Conservation (phyloP, 2,329 filamentous ascomycete species). For the Curvularia eragrostidis region DNA sequence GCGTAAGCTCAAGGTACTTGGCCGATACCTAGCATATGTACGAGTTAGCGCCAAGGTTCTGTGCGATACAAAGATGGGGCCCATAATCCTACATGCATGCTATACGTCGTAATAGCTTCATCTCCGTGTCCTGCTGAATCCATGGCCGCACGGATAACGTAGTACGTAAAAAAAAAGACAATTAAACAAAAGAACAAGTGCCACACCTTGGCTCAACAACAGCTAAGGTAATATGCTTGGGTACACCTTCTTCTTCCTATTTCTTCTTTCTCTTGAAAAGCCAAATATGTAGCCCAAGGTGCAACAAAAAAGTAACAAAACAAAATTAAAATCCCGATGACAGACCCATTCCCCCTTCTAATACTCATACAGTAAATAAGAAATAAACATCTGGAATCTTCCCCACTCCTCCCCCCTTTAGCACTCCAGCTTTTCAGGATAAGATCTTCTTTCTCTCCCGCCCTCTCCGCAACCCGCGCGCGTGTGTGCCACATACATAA, state of each 20-base stretch:
- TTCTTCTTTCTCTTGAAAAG: no score
- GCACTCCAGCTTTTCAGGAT: background rate
- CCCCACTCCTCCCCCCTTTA: no score
- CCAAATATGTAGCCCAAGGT: no score
- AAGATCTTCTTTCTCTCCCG: background rate
- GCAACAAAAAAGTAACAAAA: no score
- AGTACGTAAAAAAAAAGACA: background rate
- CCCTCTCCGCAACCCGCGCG: no score
- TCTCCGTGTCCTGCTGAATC: conserved; percentile 14
- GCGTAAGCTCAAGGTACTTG: conserved; percentile 71
- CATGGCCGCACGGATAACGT: background rate
- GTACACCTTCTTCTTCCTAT: no score
- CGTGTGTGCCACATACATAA: background rate
- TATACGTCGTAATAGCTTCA: conserved; percentile 38
- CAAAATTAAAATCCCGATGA: no score
- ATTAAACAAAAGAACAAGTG: background rate
- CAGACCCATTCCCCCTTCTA: no score
- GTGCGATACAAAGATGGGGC: background rate
- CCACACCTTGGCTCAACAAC: no score
- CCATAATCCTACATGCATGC: conserved; percentile 41
- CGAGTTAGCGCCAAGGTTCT: background rate
- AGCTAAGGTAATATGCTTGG: no score
- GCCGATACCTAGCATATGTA: conserved; percentile 62
- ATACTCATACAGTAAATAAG: background rate
- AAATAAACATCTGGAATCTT: background rate